These are phyloP conservation scores for Amaranthus hypochondriacus DNA, from an alignment of 148 eudicot genomes.

Conservation along the genomic window DNA sequence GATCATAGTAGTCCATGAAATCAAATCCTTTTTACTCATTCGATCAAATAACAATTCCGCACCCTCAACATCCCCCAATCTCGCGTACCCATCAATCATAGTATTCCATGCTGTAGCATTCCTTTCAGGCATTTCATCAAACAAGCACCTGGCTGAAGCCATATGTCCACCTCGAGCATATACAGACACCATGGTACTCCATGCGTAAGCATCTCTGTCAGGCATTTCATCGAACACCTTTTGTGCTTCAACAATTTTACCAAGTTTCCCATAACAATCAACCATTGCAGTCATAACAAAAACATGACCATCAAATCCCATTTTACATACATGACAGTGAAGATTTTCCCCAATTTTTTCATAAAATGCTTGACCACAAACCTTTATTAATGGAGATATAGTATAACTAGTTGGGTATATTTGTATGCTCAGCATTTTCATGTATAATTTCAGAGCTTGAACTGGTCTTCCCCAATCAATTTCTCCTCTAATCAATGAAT, in stretches of 20 bases:
- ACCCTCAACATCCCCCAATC: conserved; percentile 46
- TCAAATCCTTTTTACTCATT: conserved; percentile 52
- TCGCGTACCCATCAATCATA: conserved; percentile 68
- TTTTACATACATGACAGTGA: conserved; percentile 60
- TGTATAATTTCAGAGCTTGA: conserved; percentile 44
- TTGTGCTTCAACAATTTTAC: conserved; percentile 35
- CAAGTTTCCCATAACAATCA: conserved; percentile 55
- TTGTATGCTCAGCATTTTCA: conserved; percentile 38
- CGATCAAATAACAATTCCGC: conserved; percentile 43
- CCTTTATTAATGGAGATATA: conserved; percentile 56
- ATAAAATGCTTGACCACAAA: conserved; percentile 28
- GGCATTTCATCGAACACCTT: conserved; percentile 73
- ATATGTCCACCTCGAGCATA: conserved; percentile 50
- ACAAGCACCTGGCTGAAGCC: conserved; percentile 45
- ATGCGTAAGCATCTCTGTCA: conserved; percentile 60
- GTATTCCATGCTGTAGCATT: conserved; percentile 63
- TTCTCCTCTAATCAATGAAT: conserved; percentile 57
- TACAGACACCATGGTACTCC: conserved; percentile 58
- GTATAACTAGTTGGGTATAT: conserved; percentile 55
- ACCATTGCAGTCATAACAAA: conserved; percentile 59
- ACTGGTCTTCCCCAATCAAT: conserved; percentile 38
- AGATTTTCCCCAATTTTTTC: conserved; percentile 40
- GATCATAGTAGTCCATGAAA: conserved; percentile 87
- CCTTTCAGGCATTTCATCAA: conserved; percentile 59
- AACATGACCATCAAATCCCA: conserved; percentile 49